A percentile compares a stretch with the other conserved stretches of the same genome.
These are phyloP conservation scores for Pholiota microspora DNA, from an alignment of 768 basidiomycete genomes.

Conservation along the genomic window DNA sequence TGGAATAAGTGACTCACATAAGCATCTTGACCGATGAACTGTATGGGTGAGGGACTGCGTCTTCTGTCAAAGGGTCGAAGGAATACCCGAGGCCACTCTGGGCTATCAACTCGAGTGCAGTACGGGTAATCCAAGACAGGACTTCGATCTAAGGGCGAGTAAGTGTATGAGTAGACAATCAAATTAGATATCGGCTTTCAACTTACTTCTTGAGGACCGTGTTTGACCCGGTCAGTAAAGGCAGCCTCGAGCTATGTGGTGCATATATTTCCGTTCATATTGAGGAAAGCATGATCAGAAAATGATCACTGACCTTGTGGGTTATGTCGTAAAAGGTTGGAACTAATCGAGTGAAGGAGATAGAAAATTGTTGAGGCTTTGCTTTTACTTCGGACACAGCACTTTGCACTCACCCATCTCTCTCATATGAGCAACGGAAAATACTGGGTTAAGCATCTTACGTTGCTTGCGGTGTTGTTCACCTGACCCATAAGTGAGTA, in stretches of 20 bases:
- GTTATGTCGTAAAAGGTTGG: constrained; percentile 32
- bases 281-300: neutral
- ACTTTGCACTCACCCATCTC: constrained; percentile 27
- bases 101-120: constrained; percentile 48
- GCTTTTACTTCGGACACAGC: neutral
- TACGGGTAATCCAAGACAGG: constrained; percentile 35
- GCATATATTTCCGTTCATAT: neutral
- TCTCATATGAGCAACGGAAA: constrained; percentile 39
- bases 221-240: constrained; percentile 20
- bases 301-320: constrained; percentile 20
- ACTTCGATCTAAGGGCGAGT: constrained; percentile 28
- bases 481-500: constrained; percentile 3
- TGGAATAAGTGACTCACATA: constrained; percentile 17
- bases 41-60: constrained; percentile 28
- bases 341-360: constrained; percentile 22
- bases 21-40: constrained; percentile 25
- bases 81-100: constrained; percentile 45
- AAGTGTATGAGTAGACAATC: constrained; percentile 14
- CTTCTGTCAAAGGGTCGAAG: constrained; percentile 36
- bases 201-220: constrained; percentile 30
- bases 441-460: constrained; percentile 44
- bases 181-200: neutral
- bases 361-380: neutral
- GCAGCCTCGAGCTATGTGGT: constrained; percentile 23
- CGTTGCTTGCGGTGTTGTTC: constrained; percentile 40